Conservation (phyloP, 139 green algal genomes). For the Chlorella sorokiniana region DNA sequence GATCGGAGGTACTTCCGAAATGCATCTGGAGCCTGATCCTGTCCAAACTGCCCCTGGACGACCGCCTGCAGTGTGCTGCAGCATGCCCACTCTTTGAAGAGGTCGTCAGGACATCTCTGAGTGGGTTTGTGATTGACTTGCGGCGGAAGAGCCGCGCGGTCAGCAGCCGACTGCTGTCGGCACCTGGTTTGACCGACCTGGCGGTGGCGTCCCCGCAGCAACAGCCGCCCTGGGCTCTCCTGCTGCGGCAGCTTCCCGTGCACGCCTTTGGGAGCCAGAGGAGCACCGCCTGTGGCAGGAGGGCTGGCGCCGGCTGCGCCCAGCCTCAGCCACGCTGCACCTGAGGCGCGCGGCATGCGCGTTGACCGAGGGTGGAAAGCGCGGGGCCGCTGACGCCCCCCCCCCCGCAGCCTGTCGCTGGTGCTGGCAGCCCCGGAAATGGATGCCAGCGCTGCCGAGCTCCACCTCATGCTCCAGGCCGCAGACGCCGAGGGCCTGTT, state of each 20-base stretch:
- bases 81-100: neutral
- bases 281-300: constrained; percentile 9
- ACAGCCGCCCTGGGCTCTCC: neutral
- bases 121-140: neutral
- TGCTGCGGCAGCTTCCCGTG: neutral
- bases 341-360: neutral
- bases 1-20: neutral
- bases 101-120: neutral
- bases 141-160: neutral
- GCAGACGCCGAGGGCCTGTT: neutral
- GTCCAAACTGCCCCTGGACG: neutral
- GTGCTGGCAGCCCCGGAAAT: constrained; percentile 7
- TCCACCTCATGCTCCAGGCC: constrained; percentile 3
- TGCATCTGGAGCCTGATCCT: neutral
- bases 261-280: neutral
- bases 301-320: neutral
- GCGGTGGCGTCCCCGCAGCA: neutral
- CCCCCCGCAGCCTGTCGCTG: neutral
- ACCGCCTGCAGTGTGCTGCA: neutral
- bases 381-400: no score
- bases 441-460: neutral
- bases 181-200: neutral
- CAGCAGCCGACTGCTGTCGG: neutral
- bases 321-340: neutral
- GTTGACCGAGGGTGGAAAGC: no score